Conservation (phyloP, 768 basidiomycete genomes). For the Dacryopinax primogenitus region DNA sequence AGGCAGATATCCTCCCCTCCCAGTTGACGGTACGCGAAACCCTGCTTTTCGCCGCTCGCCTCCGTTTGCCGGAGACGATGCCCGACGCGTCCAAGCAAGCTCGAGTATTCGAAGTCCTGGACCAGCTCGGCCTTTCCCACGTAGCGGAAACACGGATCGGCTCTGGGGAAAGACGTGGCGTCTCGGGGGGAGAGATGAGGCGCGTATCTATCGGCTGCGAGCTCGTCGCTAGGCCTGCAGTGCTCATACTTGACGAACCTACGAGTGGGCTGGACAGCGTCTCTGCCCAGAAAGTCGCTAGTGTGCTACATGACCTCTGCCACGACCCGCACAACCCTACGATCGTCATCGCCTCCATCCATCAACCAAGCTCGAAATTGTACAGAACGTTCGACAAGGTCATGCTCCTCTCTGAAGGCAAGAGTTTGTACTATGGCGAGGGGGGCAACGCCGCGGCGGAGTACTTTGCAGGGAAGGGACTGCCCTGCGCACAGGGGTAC, state of each 20-base stretch:
- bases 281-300: slow-evolving; percentile 68
- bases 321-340: slow-evolving; percentile 55
- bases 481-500: slow-evolving; percentile 60
- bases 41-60: slow-evolving; percentile 69
- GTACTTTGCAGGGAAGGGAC: slow-evolving; percentile 43
- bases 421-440: slow-evolving; percentile 62
- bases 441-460: slow-evolving; percentile 58
- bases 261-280: slow-evolving; percentile 64
- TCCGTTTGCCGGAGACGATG: slow-evolving; percentile 67
- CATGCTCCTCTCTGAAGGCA: slow-evolving; percentile 63
- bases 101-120: slow-evolving; percentile 52
- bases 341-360: slow-evolving; percentile 74
- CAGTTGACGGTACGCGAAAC: slow-evolving; percentile 72
- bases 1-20: slow-evolving; percentile 71
- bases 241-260: slow-evolving; percentile 81
- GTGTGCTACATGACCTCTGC: slow-evolving; percentile 62
- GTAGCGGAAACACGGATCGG: slow-evolving; percentile 63
- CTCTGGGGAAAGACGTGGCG: slow-evolving; percentile 61
- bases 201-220: slow-evolving; percentile 84
- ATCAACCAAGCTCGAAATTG: slow-evolving; percentile 76
- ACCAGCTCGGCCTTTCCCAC: slow-evolving; percentile 60
- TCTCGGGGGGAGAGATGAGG: slow-evolving; percentile 85
- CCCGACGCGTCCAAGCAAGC: slow-evolving; percentile 46
- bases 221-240: slow-evolving; percentile 70
- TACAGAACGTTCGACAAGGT: slow-evolving; percentile 79